Evolutionary conservation across 306 rosid genomes (phyloP).

Genomic region (Ammopiptanthus mongolicus): DNA sequence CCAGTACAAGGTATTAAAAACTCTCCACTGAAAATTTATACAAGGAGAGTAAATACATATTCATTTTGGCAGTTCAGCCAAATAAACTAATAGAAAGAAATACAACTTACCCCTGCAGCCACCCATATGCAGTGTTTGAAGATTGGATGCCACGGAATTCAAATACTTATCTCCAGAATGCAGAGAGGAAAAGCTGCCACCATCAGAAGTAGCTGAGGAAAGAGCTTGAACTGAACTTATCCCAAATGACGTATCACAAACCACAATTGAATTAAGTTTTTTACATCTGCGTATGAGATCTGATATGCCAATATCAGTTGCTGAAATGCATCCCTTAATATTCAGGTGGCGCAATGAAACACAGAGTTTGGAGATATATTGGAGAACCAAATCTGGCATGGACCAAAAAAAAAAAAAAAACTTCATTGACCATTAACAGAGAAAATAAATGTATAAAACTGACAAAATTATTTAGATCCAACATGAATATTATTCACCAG

Average conservation of each 20-base stretch:
- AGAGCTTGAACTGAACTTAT: constrained; percentile 58
- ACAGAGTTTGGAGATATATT: constrained; percentile 48
- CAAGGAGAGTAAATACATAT: neutral
- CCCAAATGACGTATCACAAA: constrained; percentile 71
- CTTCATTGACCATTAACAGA: neutral
- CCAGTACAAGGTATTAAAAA: constrained; percentile 3
- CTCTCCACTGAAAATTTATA: neutral
- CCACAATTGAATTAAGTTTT: constrained; percentile 54
- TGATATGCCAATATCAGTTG: constrained; percentile 70
- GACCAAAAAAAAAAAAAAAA: neutral
- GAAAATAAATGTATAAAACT: neutral
- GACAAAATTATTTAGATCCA: neutral
- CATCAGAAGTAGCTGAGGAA: constrained; percentile 39
- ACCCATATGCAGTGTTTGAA: constrained; percentile 65
- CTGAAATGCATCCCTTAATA: constrained; percentile 63
- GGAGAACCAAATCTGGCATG: constrained; percentile 58
- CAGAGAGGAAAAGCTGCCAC: constrained; percentile 22
- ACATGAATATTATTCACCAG: constrained; percentile 7
- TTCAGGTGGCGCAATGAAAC: constrained; percentile 56
- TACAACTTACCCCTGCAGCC: constrained; percentile 62
- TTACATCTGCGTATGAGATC: constrained; percentile 39
- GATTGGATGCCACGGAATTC: constrained; percentile 49
- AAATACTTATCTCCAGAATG: constrained; percentile 23
- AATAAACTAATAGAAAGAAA: constrained; percentile 16
- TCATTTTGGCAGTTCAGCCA: constrained; percentile 7